These are phyloP conservation scores for Aureobasidium sp. DNA, from an alignment of 2,329 filamentous ascomycete genomes.

Conservation along the genomic window DNA sequence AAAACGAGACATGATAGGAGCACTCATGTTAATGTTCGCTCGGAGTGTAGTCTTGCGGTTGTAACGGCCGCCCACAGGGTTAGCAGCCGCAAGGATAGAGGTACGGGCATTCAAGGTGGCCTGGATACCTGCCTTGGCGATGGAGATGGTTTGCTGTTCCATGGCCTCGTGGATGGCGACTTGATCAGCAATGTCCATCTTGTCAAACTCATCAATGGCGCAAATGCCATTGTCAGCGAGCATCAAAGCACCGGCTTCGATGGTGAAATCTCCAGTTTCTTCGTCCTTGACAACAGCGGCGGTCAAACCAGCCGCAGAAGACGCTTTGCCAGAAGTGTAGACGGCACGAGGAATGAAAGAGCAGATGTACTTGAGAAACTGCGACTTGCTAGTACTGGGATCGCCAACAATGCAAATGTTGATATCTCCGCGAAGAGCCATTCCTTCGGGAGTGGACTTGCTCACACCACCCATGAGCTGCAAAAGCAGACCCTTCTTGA, in stretches of 20 bases:
- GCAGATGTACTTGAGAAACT: slow-evolving; percentile 97
- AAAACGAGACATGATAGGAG: slow-evolving; percentile 98
- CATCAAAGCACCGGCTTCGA: slow-evolving; percentile 97
- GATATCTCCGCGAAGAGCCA: slow-evolving; percentile 93
- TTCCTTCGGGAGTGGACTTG: slow-evolving; percentile 86
- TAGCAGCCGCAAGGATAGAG: slow-evolving; percentile 89
- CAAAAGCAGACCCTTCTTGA: slow-evolving; percentile 91
- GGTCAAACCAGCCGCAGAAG: slow-evolving; percentile 92
- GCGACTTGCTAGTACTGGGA: slow-evolving; percentile 92
- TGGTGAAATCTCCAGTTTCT: slow-evolving; percentile 97
- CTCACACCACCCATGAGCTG: slow-evolving; percentile 94
- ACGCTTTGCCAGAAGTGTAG: slow-evolving; percentile 96
- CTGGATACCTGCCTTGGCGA: slow-evolving; percentile 96
- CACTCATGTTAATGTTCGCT: slow-evolving; percentile 96
- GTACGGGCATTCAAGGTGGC: slow-evolving; percentile 94
- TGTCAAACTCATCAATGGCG: slow-evolving; percentile 98
- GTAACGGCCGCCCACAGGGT: slow-evolving; percentile 92
- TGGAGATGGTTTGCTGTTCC: slow-evolving; percentile 99
- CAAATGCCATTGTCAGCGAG: slow-evolving; percentile 94
- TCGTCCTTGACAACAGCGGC: slow-evolving; percentile 96
- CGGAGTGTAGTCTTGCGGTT: slow-evolving; percentile 91
- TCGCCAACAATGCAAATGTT: slow-evolving; percentile 98
- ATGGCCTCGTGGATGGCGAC: slow-evolving; percentile 99
- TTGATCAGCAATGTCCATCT: slow-evolving; percentile 97
- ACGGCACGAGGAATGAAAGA: slow-evolving; percentile 93